These are phyloP conservation scores for Porodaedalea pini DNA, from an alignment of 1,284 basidiomycete genomes.

Conservation along the genomic window DNA sequence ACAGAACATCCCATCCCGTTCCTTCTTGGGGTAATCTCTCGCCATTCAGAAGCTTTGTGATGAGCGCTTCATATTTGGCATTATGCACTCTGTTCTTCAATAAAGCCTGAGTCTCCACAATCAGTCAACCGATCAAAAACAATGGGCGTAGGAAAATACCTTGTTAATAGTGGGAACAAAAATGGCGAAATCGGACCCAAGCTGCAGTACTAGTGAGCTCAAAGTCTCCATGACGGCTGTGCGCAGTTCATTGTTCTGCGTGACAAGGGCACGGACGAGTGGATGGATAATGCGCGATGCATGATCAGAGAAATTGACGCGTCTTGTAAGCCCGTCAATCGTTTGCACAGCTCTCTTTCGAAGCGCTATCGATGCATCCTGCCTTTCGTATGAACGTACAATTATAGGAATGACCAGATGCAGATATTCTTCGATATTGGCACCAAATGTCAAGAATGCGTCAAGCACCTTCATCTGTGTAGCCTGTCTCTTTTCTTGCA, in stretches of 20 bases:
- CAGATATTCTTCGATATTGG: slow-evolving; percentile 96
- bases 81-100: slow-evolving; percentile 81
- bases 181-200: slow-evolving; percentile 95
- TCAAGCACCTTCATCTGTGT: slow-evolving; percentile 92
- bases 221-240: slow-evolving; percentile 91
- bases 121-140: slow-evolving; percentile 6
- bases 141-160: slow-evolving; percentile 40
- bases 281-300: slow-evolving; percentile 97
- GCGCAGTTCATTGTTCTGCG: slow-evolving; percentile 76
- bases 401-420: slow-evolving; percentile 96
- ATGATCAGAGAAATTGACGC: slow-evolving; percentile 99
- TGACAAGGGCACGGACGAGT: slow-evolving; percentile 82
- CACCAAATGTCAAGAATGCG: slow-evolving; percentile 92
- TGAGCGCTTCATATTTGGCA: slow-evolving; percentile 83
- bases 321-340: slow-evolving; percentile 85
- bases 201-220: slow-evolving; percentile 87
- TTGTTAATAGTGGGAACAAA: slow-evolving; percentile 98
- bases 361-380: slow-evolving; percentile 71
- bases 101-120: slow-evolving; percentile 52
- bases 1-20: slow-evolving; percentile 58
- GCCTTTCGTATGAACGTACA: slow-evolving; percentile 86
- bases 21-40: slow-evolving; percentile 84
- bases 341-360: slow-evolving; percentile 90
- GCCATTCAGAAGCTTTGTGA: slow-evolving; percentile 87
- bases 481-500: slow-evolving; percentile 71